phyloP scores from a whole-genome alignment of 2,329 filamentous ascomycete species.

The Septoria linicola region DNA sequence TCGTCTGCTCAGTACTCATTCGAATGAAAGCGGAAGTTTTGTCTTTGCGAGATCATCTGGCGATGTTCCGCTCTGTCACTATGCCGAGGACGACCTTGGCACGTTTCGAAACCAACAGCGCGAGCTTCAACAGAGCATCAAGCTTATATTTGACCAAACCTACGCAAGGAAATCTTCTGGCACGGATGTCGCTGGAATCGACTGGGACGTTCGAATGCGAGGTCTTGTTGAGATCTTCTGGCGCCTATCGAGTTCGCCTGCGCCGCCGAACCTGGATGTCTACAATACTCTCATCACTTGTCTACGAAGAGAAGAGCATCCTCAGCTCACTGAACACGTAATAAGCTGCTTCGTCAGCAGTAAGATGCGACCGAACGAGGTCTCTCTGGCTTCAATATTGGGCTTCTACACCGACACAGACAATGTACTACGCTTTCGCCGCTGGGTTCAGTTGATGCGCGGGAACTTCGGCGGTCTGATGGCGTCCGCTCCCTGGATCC shows the following conservation, averaged over 20 bases:
- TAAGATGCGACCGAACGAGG: conserved; percentile 49
- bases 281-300: conserved; percentile 70
- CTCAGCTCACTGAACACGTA: conserved; percentile 36
- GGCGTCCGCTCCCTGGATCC: conserved; percentile 35
- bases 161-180: no score
- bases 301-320: conserved; percentile 47
- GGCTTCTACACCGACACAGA: conserved; percentile 40
- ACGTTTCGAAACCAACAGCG: conserved; percentile 32
- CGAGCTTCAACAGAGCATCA: conserved; percentile 30
- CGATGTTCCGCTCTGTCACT: conserved; percentile 31
- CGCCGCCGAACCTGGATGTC: conserved; percentile 64
- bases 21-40: background rate
- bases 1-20: background rate
- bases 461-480: conserved; percentile 39
- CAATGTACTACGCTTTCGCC: conserved; percentile 38
- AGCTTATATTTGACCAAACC: conserved; percentile 25
- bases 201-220: no score
- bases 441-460: conserved; percentile 45
- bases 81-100: conserved; percentile 42
- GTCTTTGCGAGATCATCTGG: conserved; percentile 6
- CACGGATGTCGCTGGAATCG: no score
- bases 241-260: conserved; percentile 63
- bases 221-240: conserved; percentile 50
- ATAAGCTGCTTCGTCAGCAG: conserved; percentile 34
- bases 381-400: conserved; percentile 44